Evolutionary conservation across 1,284 basidiomycete species (phyloP).

Genomic region (Fomitopsis palustris): DNA sequence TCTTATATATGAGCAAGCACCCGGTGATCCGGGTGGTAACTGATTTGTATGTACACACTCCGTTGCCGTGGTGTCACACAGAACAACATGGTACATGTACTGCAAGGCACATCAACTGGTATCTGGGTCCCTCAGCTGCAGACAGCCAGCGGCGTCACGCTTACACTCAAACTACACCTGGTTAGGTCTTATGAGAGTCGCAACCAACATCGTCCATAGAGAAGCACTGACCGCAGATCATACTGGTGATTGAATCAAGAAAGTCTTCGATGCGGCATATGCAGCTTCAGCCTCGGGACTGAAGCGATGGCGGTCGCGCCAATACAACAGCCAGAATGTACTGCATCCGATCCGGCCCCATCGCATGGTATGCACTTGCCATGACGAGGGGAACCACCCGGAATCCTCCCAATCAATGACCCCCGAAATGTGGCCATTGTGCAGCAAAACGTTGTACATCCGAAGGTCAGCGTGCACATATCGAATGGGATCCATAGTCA

Average conservation of each 20-base stretch:
- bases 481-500: conserved; percentile 14
- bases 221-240: too few relatives aligned
- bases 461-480: conserved; percentile 23
- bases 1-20: too few relatives aligned
- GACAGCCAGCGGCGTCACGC: too few relatives aligned
- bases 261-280: not conserved
- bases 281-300: not conserved
- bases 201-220: too few relatives aligned
- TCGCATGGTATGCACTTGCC: conserved; percentile 9
- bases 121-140: too few relatives aligned
- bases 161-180: too few relatives aligned
- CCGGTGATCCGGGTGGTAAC: too few relatives aligned
- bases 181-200: too few relatives aligned
- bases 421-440: conserved; percentile 19
- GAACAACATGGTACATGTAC: too few relatives aligned
- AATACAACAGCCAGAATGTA: conserved; percentile 1
- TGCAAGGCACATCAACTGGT: too few relatives aligned
- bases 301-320: not conserved
- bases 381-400: conserved; percentile 20
- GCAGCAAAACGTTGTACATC: conserved; percentile 20
- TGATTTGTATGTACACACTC: too few relatives aligned
- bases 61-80: too few relatives aligned
- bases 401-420: conserved; percentile 27
- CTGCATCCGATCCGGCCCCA: conserved; percentile 1
- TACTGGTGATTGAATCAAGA: not conserved